Percentiles rank a stretch among this genome's conserved stretches.
phyloP scores from a whole-genome alignment of 139 green algal species.

The Tetraselmis chui region DNA sequence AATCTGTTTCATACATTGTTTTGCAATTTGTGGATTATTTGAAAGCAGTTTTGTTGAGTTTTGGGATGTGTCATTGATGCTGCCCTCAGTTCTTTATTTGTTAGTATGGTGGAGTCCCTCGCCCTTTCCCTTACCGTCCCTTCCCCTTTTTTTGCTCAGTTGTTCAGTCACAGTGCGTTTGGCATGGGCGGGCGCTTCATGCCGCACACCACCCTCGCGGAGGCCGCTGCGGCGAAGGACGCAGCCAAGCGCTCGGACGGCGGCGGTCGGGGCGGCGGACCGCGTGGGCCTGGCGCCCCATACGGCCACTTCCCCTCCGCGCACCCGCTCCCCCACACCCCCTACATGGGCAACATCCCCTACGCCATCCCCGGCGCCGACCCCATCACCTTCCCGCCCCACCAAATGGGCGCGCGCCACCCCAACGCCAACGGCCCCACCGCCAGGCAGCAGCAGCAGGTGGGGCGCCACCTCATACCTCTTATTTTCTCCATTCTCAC shows the following conservation, averaged over 20 bases:
- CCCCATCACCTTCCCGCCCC: not conserved
- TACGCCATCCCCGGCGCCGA: not conserved
- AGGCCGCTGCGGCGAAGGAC: not conserved
- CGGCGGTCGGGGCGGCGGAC: too few relatives aligned
- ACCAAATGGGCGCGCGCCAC: not conserved
- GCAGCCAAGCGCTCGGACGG: not conserved
- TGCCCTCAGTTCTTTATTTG: too few relatives aligned
- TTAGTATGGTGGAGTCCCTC: too few relatives aligned
- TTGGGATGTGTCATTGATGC: too few relatives aligned
- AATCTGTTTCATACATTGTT: too few relatives aligned
- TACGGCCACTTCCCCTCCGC: not conserved
- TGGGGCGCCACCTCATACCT: too few relatives aligned
- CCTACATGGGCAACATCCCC: not conserved
- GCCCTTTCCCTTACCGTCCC: too few relatives aligned
- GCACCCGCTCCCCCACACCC: not conserved
- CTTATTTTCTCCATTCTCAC: too few relatives aligned
- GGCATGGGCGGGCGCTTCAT: not conserved
- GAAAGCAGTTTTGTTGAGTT: too few relatives aligned
- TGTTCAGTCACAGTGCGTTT: not conserved
- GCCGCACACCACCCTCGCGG: not conserved
- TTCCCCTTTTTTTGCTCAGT: not conserved
- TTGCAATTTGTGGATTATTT: too few relatives aligned
- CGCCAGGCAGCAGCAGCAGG: too few relatives aligned
- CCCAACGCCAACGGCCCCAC: too few relatives aligned
- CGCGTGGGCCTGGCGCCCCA: not conserved